phyloP scores from a whole-genome alignment of 1,284 basidiomycete genomes.

The Earliella scabrosa region DNA sequence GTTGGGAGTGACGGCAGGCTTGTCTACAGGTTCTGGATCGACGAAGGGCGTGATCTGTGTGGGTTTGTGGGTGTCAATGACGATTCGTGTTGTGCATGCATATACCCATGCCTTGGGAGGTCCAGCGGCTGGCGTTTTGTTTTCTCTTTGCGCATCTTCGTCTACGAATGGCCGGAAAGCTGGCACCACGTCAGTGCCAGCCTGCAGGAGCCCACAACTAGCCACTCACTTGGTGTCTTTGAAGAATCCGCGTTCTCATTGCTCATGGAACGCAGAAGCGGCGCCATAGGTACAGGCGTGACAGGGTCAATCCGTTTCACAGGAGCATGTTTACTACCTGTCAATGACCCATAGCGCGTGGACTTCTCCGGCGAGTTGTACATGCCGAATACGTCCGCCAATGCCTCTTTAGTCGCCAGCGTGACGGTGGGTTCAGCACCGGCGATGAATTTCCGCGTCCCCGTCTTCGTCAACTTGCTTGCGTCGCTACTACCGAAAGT shows the following conservation, averaged over 20 bases:
- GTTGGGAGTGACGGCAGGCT: slow-evolving; percentile 34
- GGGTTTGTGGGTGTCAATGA: slow-evolving; percentile 1
- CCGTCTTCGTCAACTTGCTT: slow-evolving; percentile 41
- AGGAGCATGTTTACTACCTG: slow-evolving; percentile 74
- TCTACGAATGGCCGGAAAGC: slow-evolving; percentile 54
- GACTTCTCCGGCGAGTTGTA: slow-evolving; percentile 90
- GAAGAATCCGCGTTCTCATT: slow-evolving; percentile 39
- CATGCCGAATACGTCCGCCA: slow-evolving; percentile 93
- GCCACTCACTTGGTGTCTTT: slow-evolving; percentile 41
- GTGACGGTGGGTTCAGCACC: slow-evolving; percentile 68
- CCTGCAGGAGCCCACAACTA: not conserved
- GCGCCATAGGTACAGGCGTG: slow-evolving; percentile 37
- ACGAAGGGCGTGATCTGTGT: slow-evolving; percentile 38
- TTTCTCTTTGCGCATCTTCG: slow-evolving; percentile 56
- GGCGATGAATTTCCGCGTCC: slow-evolving; percentile 28
- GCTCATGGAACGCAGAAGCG: slow-evolving; percentile 22
- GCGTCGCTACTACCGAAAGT: slow-evolving; percentile 61
- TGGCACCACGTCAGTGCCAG: slow-evolving; percentile 5
- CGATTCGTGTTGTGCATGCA: not conserved
- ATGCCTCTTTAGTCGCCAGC: slow-evolving; percentile 87
- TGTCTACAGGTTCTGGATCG: slow-evolving; percentile 31
- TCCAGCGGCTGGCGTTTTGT: slow-evolving; percentile 45
- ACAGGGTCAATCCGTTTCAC: slow-evolving; percentile 62
- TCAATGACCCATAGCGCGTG: slow-evolving; percentile 45
- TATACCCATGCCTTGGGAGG: slow-evolving; percentile 45